Evolutionary conservation across 257 asterid genomes (phyloP).

Genomic region (Ballota nigra): DNA sequence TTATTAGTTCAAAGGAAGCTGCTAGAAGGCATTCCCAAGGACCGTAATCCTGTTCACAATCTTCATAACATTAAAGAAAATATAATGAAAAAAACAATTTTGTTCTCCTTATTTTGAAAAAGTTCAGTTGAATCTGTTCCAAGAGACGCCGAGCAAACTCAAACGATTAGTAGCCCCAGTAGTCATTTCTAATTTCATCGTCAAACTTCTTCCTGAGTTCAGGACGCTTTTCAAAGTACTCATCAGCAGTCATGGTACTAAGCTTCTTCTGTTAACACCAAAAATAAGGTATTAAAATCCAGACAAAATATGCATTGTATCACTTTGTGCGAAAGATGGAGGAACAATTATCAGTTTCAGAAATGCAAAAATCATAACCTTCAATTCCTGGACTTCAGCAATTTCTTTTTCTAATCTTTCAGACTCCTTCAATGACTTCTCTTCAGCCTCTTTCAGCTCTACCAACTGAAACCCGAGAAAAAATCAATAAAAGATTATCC

Average conservation of each 20-base stretch:
- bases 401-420: conserved; percentile 87
- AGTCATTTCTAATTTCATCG: conserved; percentile 60
- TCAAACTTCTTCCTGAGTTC: conserved; percentile 82
- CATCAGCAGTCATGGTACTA: conserved; percentile 96
- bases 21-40: conserved; percentile 24
- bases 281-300: conserved; percentile 24
- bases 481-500: conserved; percentile 18
- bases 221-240: conserved; percentile 89
- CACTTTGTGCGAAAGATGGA: neutral
- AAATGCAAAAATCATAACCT: conserved; percentile 40
- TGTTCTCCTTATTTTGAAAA: conserved; percentile 48
- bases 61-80: conserved; percentile 30
- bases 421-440: conserved; percentile 70
- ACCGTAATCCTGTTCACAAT: conserved; percentile 25
- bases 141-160: neutral
- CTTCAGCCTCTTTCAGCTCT: conserved; percentile 89
- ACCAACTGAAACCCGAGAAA: conserved; percentile 56
- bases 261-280: conserved; percentile 61
- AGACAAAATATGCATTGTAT: neutral
- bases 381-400: conserved; percentile 83
- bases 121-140: conserved; percentile 30
- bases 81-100: conserved; percentile 23
- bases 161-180: conserved; percentile 59
- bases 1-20: conserved; percentile 19
- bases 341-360: neutral